phyloP scores from a whole-genome alignment of 169 alveolate species.

The Eimeria necatrix region DNA sequence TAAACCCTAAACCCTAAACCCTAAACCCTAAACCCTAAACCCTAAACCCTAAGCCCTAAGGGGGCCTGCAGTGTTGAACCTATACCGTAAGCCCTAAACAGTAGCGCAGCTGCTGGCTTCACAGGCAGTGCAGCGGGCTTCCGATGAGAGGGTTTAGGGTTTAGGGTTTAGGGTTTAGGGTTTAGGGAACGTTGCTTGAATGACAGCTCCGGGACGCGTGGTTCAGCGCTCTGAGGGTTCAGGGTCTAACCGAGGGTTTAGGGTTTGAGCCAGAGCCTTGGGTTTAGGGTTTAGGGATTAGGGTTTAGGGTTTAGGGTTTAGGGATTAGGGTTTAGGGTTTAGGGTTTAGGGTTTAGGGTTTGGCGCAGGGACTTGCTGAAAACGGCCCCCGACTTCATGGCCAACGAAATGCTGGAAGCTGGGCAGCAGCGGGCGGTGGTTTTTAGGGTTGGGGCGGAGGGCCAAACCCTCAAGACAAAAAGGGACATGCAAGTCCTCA shows the following conservation, averaged over 20 bases:
- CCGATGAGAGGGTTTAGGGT: no score
- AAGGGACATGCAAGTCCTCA: conserved; percentile 33
- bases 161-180: no score
- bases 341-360: background rate
- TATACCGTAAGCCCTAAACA: background rate
- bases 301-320: background rate
- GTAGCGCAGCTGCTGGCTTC: background rate
- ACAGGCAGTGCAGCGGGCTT: no score
- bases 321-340: no score
- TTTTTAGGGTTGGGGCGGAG: background rate
- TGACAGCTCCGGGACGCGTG: no score
- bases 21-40: conserved; percentile 9
- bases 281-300: no score
- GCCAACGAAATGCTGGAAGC: conserved; percentile 14
- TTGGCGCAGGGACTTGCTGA: conserved; percentile 1
- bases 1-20: conserved; percentile 20
- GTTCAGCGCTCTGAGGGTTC: background rate
- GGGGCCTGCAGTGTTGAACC: background rate
- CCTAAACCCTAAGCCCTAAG: background rate
- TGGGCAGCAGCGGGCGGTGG: background rate
- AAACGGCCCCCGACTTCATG: background rate
- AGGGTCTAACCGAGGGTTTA: background rate
- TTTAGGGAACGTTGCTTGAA: no score
- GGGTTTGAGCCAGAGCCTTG: no score
- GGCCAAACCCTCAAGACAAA: background rate